Percentiles rank a stretch among this genome's conserved stretches.
These are phyloP conservation scores for Aspergillus funiculosus DNA, from an alignment of 495 filamentous ascomycete genomes.

Conservation along the genomic window DNA sequence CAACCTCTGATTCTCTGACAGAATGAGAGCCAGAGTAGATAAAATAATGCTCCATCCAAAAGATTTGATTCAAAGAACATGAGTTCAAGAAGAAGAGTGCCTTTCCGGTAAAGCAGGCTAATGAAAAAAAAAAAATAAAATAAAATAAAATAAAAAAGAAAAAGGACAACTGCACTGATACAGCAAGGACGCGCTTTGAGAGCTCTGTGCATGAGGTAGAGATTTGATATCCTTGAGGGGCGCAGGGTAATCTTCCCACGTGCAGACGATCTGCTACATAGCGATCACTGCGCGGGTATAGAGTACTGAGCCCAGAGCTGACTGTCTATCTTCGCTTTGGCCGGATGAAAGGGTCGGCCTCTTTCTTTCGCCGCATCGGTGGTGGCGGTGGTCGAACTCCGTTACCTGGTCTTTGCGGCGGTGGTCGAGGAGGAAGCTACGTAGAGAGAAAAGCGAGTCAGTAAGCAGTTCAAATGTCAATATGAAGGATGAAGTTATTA, in stretches of 20 bases:
- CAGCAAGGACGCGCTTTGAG: background rate
- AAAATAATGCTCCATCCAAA: too few species aligned
- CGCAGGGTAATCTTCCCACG: too few species aligned
- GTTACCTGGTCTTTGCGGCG: constrained; percentile 17
- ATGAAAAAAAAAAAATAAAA: background rate
- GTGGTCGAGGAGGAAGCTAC: constrained; percentile 13
- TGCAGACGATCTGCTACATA: too few species aligned
- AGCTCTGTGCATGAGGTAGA: too few species aligned
- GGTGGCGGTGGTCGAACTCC: constrained; percentile 28
- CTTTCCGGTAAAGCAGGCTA: too few species aligned
- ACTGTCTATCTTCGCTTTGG: constrained; percentile 38
- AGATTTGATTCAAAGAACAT: too few species aligned
- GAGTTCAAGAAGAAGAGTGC: too few species aligned
- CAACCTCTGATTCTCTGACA: too few species aligned
- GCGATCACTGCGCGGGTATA: too few species aligned
- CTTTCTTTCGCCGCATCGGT: constrained; percentile 43
- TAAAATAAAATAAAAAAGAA: constrained; percentile 4
- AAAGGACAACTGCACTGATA: too few species aligned
- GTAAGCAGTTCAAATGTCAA: background rate
- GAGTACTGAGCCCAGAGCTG: background rate
- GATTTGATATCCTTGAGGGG: too few species aligned
- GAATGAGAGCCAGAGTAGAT: too few species aligned
- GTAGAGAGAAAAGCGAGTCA: constrained; percentile 12
- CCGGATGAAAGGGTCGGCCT: constrained; percentile 48
- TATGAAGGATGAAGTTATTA: background rate